A percentile compares a stretch with the other conserved stretches of the same genome.
Evolutionary conservation across 2,329 filamentous ascomycete genomes (phyloP).

Genomic region (Plenodomus biglobosus): DNA sequence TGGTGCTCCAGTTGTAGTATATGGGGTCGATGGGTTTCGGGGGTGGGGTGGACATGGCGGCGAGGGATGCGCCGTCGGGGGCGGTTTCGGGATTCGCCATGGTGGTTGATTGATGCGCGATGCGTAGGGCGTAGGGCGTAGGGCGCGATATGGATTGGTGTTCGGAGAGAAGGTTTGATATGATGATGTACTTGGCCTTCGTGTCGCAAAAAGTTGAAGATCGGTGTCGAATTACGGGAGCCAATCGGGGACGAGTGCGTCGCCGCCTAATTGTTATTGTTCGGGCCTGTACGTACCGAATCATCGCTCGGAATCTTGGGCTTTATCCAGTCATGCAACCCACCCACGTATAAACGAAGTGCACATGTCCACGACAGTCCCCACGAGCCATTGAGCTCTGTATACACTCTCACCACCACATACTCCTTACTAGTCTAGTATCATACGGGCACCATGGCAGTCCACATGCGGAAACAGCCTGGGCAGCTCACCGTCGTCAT

Average conservation of each 20-base stretch:
- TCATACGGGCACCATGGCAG: slow-evolving; percentile 24
- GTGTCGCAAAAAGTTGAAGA: slow-evolving; percentile 25
- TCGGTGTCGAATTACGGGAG: slow-evolving; percentile 15
- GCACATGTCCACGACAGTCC: neutral
- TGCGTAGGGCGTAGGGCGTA: slow-evolving; percentile 3
- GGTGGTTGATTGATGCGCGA: neutral
- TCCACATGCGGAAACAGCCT: slow-evolving; percentile 56
- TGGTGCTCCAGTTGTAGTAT: slow-evolving; percentile 71
- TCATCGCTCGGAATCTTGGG: slow-evolving; percentile 15
- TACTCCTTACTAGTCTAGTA: neutral
- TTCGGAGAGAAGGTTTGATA: too few relatives aligned
- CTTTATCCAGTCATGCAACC: slow-evolving; percentile 21
- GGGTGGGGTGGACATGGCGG: slow-evolving; percentile 20
- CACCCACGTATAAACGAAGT: slow-evolving; percentile 6
- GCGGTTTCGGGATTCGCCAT: slow-evolving; percentile 35
- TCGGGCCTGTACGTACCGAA: slow-evolving; percentile 10
- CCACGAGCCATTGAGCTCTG: slow-evolving; percentile 4
- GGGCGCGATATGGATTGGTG: slow-evolving; percentile 8
- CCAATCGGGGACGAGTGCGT: slow-evolving; percentile 26
- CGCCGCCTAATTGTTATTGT: slow-evolving; percentile 3
- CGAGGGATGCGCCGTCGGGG: slow-evolving; percentile 31
- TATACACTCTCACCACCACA: neutral
- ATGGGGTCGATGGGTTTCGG: slow-evolving; percentile 35
- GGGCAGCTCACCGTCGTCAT: slow-evolving; percentile 72
- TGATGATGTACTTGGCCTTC: slow-evolving; percentile 5